Evolutionary conservation across 176 grass and related monocot species (phyloP), one percentile per base, ranked within the genome.

Genomic region (Oryza meyeriana): DNA sequence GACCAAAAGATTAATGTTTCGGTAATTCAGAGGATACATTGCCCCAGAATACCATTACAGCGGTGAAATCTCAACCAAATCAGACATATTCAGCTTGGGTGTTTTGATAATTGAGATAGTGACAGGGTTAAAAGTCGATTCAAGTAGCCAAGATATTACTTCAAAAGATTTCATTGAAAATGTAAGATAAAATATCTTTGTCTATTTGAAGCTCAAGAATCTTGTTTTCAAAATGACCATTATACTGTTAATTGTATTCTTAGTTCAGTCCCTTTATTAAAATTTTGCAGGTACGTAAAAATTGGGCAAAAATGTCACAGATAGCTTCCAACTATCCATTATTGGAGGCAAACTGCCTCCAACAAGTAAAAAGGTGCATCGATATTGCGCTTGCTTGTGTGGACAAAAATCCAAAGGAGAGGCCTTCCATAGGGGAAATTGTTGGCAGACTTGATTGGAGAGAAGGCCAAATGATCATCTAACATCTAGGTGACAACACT

Each of bases 61-160:
- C 55, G 82, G 82, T 0, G 82, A 84, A 76, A 84, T 84, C 47
- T 84, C 82, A 16, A 18, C 30, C 3, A 84, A 84, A 64, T 84
- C 82, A 16, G 82, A 84, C 72, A 76, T 76, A 84, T 84, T 69
- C 61, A 84, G 71, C 40, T 63, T 80, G 7, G 69, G 68, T 4
- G 63, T 41, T 52, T 20, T 79, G 38, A 61, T 75, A 25, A 68
- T 80, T 4, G 71, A 32, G 68, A 82, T 69, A 38, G 68, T 63
- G n/a, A 82, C 79, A 33, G 26, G 55, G 7, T 33, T 63, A 32
- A 44, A 45, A 63, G 68, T 72, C 7, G 11, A 82, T 25, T 34
- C 68, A n/a, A 72, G 24, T 8, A 72, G 12, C 16, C 18, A 72
- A 82, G 79, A 82, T 11, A 3, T 81, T 29, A 62, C 36, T 0